Percentiles rank a stretch among this genome's conserved stretches.
These are phyloP conservation scores for Stagonosporopsis rhizophila DNA, from an alignment of 2,329 filamentous ascomycete species.

Conservation along the genomic window DNA sequence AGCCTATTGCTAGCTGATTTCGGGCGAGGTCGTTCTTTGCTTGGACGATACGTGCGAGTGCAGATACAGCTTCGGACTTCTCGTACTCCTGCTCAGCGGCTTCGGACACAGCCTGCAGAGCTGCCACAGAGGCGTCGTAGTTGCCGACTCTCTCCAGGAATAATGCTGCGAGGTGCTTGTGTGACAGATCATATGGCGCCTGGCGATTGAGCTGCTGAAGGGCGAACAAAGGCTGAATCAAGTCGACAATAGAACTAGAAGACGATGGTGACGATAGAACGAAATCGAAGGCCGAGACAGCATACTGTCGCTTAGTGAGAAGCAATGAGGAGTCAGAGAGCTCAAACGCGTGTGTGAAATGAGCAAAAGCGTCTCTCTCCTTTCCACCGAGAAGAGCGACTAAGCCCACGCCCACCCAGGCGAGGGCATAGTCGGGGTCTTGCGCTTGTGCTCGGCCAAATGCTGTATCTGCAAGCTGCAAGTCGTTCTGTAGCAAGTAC, in stretches of 20 bases:
- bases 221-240: slow-evolving; percentile 88
- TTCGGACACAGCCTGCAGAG: slow-evolving; percentile 71
- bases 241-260: slow-evolving; percentile 61
- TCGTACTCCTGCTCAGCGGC: slow-evolving; percentile 84
- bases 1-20: slow-evolving; percentile 74
- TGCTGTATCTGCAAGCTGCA: slow-evolving; percentile 84
- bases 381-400: slow-evolving; percentile 81
- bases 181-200: slow-evolving; percentile 72
- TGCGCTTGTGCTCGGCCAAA: slow-evolving; percentile 92
- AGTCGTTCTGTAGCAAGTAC: slow-evolving; percentile 83
- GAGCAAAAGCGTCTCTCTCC: slow-evolving; percentile 74
- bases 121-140: slow-evolving; percentile 66
- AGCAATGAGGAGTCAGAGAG: slow-evolving; percentile 80
- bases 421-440: slow-evolving; percentile 90
- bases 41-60: slow-evolving; percentile 78
- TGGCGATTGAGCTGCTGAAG: slow-evolving; percentile 81
- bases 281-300: slow-evolving; percentile 82
- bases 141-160: slow-evolving; percentile 83
- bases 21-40: slow-evolving; percentile 87
- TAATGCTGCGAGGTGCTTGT: slow-evolving; percentile 78
- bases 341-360: slow-evolving; percentile 94
- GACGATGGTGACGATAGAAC: slow-evolving; percentile 65
- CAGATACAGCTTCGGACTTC: slow-evolving; percentile 74
- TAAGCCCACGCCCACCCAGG: slow-evolving; percentile 92
- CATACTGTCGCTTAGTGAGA: slow-evolving; percentile 79